Percentiles rank a stretch among this genome's conserved stretches.
Evolutionary conservation across 345 rosid genomes (phyloP).

Genomic region (Brassica napus): Da-Ae NC_063443.1:18960501-18961000

Average conservation of each 20-base stretch:
- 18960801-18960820: not conserved
- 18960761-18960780: not conserved
- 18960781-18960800: not conserved
- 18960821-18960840: not conserved
- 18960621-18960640: slow-evolving; percentile 51
- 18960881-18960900: not conserved
- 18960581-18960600: slow-evolving; percentile 52
- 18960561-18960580: slow-evolving; percentile 45
- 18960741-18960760: no score
- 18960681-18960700: not conserved
- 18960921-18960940: slow-evolving; percentile 13
- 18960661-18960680: not conserved
- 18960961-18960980: slow-evolving; percentile 39
- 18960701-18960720: no score
- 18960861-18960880: not conserved
- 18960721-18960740: no score
- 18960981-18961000: slow-evolving; percentile 37
- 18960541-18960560: slow-evolving; percentile 47
- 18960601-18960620: slow-evolving; percentile 57
- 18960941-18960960: slow-evolving; percentile 33
- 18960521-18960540: not conserved
- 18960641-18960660: slow-evolving; percentile 48
- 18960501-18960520: not conserved
- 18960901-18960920: slow-evolving; percentile 2
- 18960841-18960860: not conserved